A percentile compares a stretch with the other conserved stretches of the same genome.
phyloP scores from a whole-genome alignment of 2,329 filamentous ascomycete species.

The Didymella pomorum region DNA sequence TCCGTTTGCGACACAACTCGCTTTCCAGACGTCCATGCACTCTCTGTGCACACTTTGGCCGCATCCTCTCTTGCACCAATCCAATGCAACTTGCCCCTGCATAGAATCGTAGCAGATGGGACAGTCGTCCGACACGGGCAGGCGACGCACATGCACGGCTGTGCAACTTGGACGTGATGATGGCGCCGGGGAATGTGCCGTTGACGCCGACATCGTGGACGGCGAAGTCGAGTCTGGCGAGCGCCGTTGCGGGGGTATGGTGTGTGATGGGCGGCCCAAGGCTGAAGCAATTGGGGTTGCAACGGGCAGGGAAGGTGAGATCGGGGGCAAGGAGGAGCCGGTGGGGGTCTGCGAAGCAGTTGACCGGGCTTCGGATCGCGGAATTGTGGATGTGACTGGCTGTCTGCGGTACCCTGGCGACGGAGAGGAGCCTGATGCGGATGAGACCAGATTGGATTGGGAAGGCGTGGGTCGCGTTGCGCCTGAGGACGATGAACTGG shows the following conservation, averaged over 20 bases:
- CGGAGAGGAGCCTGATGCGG: not conserved
- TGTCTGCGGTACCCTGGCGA: not conserved
- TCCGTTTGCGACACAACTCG: not conserved
- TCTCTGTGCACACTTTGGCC: slow-evolving; percentile 27
- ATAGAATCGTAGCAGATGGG: slow-evolving; percentile 31
- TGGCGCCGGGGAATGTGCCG: too few species aligned
- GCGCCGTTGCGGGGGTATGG: too few species aligned
- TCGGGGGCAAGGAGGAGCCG: too few species aligned
- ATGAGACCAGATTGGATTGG: not conserved
- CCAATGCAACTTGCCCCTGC: slow-evolving; percentile 7
- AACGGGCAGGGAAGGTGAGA: too few species aligned
- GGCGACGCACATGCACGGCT: slow-evolving; percentile 27
- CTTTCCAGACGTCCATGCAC: slow-evolving; percentile 26
- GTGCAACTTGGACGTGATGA: slow-evolving; percentile 5
- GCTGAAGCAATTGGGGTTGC: too few species aligned
- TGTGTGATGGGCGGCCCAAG: too few species aligned
- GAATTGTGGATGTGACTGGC: too few species aligned
- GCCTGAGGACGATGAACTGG: not conserved
- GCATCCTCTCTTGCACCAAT: slow-evolving; percentile 29
- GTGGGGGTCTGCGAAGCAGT: too few species aligned
- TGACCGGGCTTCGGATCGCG: not conserved
- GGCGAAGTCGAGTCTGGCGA: too few species aligned
- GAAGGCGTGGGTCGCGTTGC: too few species aligned
- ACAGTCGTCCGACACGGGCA: slow-evolving; percentile 26
- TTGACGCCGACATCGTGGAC: too few species aligned